These are phyloP conservation scores for Ampelocalamus luodianensis DNA, from an alignment of 176 grass and related monocot genomes.

Conservation along the genomic window DNA sequence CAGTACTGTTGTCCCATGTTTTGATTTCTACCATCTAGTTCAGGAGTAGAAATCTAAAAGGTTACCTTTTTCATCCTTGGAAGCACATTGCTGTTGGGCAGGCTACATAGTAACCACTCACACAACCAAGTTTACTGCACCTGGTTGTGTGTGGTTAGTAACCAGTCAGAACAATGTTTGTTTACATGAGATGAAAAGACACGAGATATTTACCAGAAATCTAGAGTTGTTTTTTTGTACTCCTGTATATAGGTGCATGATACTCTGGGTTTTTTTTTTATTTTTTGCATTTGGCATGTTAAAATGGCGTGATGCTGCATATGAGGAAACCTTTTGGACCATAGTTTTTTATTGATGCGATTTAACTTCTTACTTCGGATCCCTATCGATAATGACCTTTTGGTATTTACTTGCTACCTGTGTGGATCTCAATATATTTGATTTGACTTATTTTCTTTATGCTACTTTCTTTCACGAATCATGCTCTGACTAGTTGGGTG, in stretches of 20 bases:
- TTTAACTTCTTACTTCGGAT: slow-evolving; percentile 29
- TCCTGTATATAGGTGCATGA: slow-evolving; percentile 17
- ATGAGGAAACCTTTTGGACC: background rate
- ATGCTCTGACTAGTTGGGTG: slow-evolving; percentile 31
- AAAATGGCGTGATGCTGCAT: slow-evolving; percentile 33
- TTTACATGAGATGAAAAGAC: background rate
- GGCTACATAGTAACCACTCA: background rate
- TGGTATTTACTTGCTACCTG: slow-evolving; percentile 18
- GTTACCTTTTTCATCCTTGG: background rate
- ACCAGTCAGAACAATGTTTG: slow-evolving; percentile 4
- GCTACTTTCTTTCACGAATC: slow-evolving; percentile 13
- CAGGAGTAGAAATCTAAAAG: slow-evolving; percentile 13
- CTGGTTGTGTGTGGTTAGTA: background rate
- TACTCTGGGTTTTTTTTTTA: background rate
- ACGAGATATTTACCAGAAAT: slow-evolving; percentile 9
- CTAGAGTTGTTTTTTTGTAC: slow-evolving; percentile 3
- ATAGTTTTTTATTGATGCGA: background rate
- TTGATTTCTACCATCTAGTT: slow-evolving; percentile 11
- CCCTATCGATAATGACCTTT: background rate
- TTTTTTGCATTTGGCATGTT: background rate
- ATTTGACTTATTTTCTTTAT: slow-evolving; percentile 26
- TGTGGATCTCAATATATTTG: slow-evolving; percentile 34
- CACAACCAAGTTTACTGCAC: slow-evolving; percentile 1
- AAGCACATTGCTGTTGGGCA: background rate
- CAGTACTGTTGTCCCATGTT: slow-evolving; percentile 17